Evolutionary conservation across 2,329 filamentous ascomycete species (phyloP).

Genomic region (Neonectria ditissima): DNA sequence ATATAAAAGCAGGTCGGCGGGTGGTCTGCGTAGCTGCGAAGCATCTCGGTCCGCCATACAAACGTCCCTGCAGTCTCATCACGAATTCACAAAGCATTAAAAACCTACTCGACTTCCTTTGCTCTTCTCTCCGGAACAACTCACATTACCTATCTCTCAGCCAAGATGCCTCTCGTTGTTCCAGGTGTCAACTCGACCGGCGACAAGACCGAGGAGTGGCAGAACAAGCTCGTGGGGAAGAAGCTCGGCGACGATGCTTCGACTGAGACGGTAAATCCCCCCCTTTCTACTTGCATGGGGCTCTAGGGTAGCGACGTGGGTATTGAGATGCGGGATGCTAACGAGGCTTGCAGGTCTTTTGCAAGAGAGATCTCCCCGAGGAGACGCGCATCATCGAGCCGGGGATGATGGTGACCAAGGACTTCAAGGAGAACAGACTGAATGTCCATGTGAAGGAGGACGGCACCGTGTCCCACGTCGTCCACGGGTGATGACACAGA

Average conservation of each 20-base stretch:
- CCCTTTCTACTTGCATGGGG: neutral
- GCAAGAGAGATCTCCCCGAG: conserved; percentile 69
- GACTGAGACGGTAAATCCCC: conserved; percentile 63
- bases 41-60: neutral
- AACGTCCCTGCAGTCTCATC: neutral
- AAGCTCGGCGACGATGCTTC: conserved; percentile 64
- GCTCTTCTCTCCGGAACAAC: conserved; percentile 8
- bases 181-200: conserved; percentile 66
- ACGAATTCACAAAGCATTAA: neutral
- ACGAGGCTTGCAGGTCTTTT: conserved; percentile 62
- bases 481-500: conserved; percentile 66
- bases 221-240: conserved; percentile 73
- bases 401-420: conserved; percentile 68
- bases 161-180: conserved; percentile 73
- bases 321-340: conserved; percentile 8
- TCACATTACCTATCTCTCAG: neutral
- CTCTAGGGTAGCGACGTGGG: neutral
- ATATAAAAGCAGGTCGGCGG: conserved; percentile 2
- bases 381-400: conserved; percentile 68
- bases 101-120: conserved; percentile 20
- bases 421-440: conserved; percentile 65
- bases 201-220: conserved; percentile 68
- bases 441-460: conserved; percentile 71
- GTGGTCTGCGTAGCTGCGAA: neutral
- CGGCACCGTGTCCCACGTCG: conserved; percentile 70